Base-by-base conservation (phyloP, 2,329 filamentous ascomycete species). In the Ophiocordyceps australis region DNA sequence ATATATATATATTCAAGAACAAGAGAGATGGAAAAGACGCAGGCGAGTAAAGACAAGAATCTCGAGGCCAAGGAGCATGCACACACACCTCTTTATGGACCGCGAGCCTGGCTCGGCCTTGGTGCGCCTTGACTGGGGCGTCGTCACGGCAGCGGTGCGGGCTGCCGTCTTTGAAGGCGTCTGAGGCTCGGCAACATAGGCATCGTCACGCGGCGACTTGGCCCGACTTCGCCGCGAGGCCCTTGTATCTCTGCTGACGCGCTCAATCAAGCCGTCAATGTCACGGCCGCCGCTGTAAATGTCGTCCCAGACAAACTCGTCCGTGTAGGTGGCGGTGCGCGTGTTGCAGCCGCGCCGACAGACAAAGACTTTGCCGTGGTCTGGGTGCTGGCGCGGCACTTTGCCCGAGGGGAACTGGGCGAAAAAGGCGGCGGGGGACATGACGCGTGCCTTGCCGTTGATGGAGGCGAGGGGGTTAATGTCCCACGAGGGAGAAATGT, bases 231-330 rank as follows among this genome's bases (percentile, higher is more conserved):
- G 38, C 6, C 51, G 48, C 12, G 71, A 78, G 15, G 68, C 64
- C 42, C 80, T 83, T 10, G 89, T 91, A 28, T 72, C 66, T 20
- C 55, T 62, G 42, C 77, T 66, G 11, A 94, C 62, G 33, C 75
- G 54, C 17, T 75, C 64, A 19, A 78, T 59, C 23, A 93, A 49
- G 5, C 59, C 45, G 24, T 66, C 63, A 17, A 93, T 59, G n/a
- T 73, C 60, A 14, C 59, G 57, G 17, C 59, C 58, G n/a, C 71
- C 72, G 1, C 56, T 59, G 38, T 81, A 92, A 3, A 91, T 52
- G 22, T 93, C 71, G 43, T 94, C 83, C 89, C 89, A 98, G 2
- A 67, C 47, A 36, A 98, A 93, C 39, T 94, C 83, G 10, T 89
- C 72, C 0, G 86, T 94, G 45, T 95, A 98, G 14, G 73, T 83